Evolutionary conservation across 441 rosid species (phyloP), one percentile per base, ranked within the genome.

Genomic region (Hypseocharis bilobata): DNA sequence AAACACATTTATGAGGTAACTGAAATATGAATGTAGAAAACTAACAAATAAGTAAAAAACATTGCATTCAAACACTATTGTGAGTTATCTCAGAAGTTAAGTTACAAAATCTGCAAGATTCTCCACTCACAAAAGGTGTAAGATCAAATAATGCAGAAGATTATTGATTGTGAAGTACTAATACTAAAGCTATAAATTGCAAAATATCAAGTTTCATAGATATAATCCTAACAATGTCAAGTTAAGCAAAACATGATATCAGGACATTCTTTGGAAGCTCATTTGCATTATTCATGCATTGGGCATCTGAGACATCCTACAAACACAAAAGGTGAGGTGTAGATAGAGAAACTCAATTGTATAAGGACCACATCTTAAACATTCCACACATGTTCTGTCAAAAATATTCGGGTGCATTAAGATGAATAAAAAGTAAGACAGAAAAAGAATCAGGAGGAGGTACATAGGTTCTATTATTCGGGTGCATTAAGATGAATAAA

Each of bases 291-390:
- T 51, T 23, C 28, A 51, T 22, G 57, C 57, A 22, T 60, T 91
- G 97, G 34, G 89, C 84, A 79, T 93, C 97, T 0, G 96, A 86
- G 4, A 70, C 80, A 77, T 93, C 97, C 93, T 90, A 75, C 57
- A 54, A 4, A 19, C 40, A 69, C 61, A 58, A 14, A 38, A 11
- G 25, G 56, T n/a, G 0, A 38, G 19, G 7, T 25, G 10, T 52
- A 32, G 7, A 6, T 34, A 26, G 20, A 17, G 16, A 63, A 40
- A 6, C 0, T 23, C 27, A 36, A 42, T 16, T 23, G 0, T 23
- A 63, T 1, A 54, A 64, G 27, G 6, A 28, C 14, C 14, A 10
- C 6, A 2, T 17, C 17, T 20, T n/a, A 22, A 17, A 22, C n/a
- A 20, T n/a, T 4, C 8, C 2, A 17, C 6, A 49, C 23, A 17